Percentiles rank a stretch among this genome's conserved stretches.
Evolutionary conservation across 2,329 filamentous ascomycete genomes (phyloP).

Genomic region (Fusarium sp.): DNA sequence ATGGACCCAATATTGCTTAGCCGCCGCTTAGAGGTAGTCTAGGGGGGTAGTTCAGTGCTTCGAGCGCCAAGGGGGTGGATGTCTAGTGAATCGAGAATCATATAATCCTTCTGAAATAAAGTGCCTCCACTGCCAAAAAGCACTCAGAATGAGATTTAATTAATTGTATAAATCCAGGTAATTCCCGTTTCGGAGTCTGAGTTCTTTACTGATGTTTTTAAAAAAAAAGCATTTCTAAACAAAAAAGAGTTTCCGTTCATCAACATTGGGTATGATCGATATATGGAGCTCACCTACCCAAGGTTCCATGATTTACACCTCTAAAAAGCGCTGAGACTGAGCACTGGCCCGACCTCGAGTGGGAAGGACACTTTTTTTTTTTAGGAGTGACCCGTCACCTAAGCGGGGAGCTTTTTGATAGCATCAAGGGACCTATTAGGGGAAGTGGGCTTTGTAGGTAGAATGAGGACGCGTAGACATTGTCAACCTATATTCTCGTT

Average conservation of each 20-base stretch:
- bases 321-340: constrained; percentile 18
- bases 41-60: constrained; percentile 1
- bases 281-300: not conserved
- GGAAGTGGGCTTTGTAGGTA: constrained; percentile 36
- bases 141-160: not conserved
- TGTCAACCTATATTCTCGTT: constrained; percentile 20
- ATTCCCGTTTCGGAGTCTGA: not conserved
- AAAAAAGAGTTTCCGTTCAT: not conserved
- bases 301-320: constrained; percentile 1
- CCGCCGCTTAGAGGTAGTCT: constrained; percentile 25
- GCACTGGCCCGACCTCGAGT: not conserved
- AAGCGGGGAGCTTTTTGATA: constrained; percentile 16
- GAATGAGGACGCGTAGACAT: constrained; percentile 34
- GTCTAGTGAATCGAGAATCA: not conserved
- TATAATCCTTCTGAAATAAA: not conserved
- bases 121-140: not conserved
- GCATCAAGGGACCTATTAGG: constrained; percentile 31
- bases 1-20: constrained; percentile 38
- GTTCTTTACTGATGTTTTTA: not conserved
- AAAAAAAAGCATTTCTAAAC: not conserved
- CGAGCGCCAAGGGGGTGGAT: not conserved
- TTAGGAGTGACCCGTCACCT: constrained; percentile 5
- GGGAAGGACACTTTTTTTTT: not conserved
- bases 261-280: not conserved
- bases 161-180: not conserved